These are phyloP conservation scores for Rhizoclosmatium globosum DNA, from an alignment of 192 early-diverging fungal genomes.

Conservation along the genomic window DNA sequence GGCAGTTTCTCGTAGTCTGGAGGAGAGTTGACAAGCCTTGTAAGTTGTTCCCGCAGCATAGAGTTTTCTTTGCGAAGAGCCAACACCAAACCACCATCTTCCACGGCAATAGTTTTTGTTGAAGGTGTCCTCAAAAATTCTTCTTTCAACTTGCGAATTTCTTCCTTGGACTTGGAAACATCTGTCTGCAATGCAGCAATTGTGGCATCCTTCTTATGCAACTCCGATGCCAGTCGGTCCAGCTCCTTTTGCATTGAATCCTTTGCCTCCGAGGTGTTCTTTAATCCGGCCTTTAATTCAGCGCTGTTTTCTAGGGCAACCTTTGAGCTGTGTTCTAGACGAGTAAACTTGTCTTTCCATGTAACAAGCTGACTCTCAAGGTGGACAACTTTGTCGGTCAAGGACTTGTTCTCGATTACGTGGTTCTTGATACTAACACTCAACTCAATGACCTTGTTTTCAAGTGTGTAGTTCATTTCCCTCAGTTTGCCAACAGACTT, in stretches of 20 bases:
- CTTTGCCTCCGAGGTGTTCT: constrained; percentile 62
- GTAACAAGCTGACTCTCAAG: constrained; percentile 72
- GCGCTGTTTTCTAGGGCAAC: constrained; percentile 58
- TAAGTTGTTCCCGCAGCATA: constrained; percentile 74
- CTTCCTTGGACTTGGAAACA: constrained; percentile 65
- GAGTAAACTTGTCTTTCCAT: constrained; percentile 76
- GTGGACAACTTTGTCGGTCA: constrained; percentile 59
- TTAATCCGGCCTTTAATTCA: constrained; percentile 68
- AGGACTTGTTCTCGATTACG: constrained; percentile 70
- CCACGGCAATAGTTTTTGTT: constrained; percentile 14
- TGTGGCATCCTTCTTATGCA: constrained; percentile 68
- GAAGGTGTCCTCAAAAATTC: constrained; percentile 47
- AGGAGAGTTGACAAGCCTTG: constrained; percentile 59
- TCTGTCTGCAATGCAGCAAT: constrained; percentile 67
- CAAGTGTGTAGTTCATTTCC: constrained; percentile 87
- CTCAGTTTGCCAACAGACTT: constrained; percentile 89
- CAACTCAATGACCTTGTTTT: constrained; percentile 93
- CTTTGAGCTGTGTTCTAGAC: constrained; percentile 66
- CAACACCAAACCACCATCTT: constrained; percentile 66
- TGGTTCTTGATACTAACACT: constrained; percentile 74
- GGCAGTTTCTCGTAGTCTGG: neutral
- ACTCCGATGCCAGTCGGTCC: constrained; percentile 63
- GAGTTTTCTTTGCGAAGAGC: constrained; percentile 75
- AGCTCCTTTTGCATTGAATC: constrained; percentile 64
- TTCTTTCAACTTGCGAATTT: constrained; percentile 68